These are phyloP conservation scores for Cucumis cinereus DNA, from an alignment of 306 rosid genomes.

Conservation along the genomic window DNA sequence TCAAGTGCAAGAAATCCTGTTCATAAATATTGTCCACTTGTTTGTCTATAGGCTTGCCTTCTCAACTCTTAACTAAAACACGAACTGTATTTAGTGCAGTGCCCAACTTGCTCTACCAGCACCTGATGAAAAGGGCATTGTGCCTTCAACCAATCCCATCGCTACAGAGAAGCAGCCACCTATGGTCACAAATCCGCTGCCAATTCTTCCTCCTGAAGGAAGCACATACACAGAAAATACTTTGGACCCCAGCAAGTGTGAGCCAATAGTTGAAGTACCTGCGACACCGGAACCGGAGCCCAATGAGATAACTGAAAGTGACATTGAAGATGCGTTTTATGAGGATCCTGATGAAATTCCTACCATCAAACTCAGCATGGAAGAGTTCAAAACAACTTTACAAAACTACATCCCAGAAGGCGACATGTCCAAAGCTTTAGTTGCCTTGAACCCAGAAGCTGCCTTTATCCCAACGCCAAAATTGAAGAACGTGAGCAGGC, in stretches of 20 bases:
- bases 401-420: slow-evolving; percentile 34
- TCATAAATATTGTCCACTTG: not conserved
- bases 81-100: slow-evolving; percentile 35
- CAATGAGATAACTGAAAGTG: slow-evolving; percentile 38
- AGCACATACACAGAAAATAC: slow-evolving; percentile 18
- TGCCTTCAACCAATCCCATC: slow-evolving; percentile 29
- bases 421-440: slow-evolving; percentile 74
- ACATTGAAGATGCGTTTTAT: slow-evolving; percentile 53
- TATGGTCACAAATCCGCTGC: slow-evolving; percentile 24
- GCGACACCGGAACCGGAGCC: slow-evolving; percentile 62
- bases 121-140: slow-evolving; percentile 58
- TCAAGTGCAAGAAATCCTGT: not conserved
- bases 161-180: slow-evolving; percentile 23
- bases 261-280: slow-evolving; percentile 91
- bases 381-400: slow-evolving; percentile 27
- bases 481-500: slow-evolving; percentile 69
- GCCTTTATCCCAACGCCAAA: slow-evolving; percentile 61
- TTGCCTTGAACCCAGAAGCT: slow-evolving; percentile 45
- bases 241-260: slow-evolving; percentile 25
- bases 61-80: slow-evolving; percentile 5
- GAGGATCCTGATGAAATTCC: slow-evolving; percentile 73
- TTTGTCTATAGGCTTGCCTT: not conserved
- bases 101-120: slow-evolving; percentile 91
- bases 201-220: slow-evolving; percentile 37
- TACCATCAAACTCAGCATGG: slow-evolving; percentile 28